phyloP scores from a whole-genome alignment of 2,329 filamentous ascomycete species.

The Cladosporium velox region DNA sequence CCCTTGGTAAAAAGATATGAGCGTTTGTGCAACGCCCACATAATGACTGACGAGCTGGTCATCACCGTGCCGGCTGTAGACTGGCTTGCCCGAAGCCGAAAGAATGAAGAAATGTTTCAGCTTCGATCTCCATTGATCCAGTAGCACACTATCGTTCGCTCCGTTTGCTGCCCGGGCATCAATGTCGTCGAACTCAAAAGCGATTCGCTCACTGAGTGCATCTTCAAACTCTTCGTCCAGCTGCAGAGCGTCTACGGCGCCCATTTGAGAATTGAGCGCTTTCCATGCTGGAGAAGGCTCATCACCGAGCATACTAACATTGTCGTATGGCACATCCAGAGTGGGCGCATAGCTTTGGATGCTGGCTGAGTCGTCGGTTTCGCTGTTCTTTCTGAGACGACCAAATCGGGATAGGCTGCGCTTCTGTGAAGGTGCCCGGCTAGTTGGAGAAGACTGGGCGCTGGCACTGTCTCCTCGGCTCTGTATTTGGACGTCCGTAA shows the following conservation, averaged over 20 bases:
- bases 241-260: constrained; percentile 61
- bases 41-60: constrained; percentile 87
- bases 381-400: constrained; percentile 52
- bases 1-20: constrained; percentile 93
- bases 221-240: constrained; percentile 49
- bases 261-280: constrained; percentile 64
- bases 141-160: constrained; percentile 58
- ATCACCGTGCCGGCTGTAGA: constrained; percentile 94
- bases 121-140: constrained; percentile 83
- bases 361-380: constrained; percentile 65
- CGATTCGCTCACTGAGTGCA: constrained; percentile 64
- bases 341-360: constrained; percentile 67
- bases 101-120: constrained; percentile 96
- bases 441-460: constrained; percentile 31
- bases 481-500: constrained; percentile 76
- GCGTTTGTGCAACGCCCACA: constrained; percentile 93
- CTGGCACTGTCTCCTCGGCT: constrained; percentile 58
- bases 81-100: constrained; percentile 93
- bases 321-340: constrained; percentile 65
- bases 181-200: constrained; percentile 75
- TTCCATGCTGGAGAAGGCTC: constrained; percentile 69
- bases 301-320: constrained; percentile 78
- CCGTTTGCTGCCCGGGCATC: constrained; percentile 59
- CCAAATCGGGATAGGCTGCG: constrained; percentile 43
- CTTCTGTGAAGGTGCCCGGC: constrained; percentile 41